A percentile compares a stretch with the other conserved stretches of the same genome.
These are phyloP conservation scores for Scutellaria barbata DNA, from an alignment of 257 asterid genomes.

Conservation along the genomic window DNA sequence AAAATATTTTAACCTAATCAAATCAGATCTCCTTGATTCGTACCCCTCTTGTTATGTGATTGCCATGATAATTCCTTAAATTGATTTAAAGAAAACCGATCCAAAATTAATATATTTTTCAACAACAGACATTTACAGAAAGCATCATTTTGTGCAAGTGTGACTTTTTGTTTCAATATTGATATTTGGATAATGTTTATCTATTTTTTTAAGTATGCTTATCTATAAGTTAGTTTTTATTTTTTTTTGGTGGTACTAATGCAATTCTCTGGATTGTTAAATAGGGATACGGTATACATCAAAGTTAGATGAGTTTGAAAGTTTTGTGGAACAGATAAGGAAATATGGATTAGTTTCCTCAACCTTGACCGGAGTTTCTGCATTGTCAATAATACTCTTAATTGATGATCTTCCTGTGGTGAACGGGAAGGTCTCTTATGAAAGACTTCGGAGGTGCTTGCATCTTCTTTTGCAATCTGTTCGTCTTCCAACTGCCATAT, in stretches of 20 bases:
- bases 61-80: background rate
- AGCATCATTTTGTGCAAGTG: conserved; percentile 9
- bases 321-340: conserved; percentile 80
- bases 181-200: conserved; percentile 6
- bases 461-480: conserved; percentile 83
- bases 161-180: conserved; percentile 20
- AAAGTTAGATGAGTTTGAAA: conserved; percentile 91
- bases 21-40: too few species aligned
- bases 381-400: conserved; percentile 60
- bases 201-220: conserved; percentile 23
- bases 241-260: conserved; percentile 26
- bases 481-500: conserved; percentile 79
- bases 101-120: background rate
- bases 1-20: too few species aligned
- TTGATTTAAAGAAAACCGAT: background rate
- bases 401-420: conserved; percentile 96
- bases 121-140: background rate
- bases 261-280: conserved; percentile 39
- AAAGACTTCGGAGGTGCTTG: conserved; percentile 73
- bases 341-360: conserved; percentile 79
- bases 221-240: background rate
- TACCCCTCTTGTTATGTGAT: too few species aligned
- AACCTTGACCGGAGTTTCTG: conserved; percentile 50
- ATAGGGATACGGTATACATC: conserved; percentile 80
- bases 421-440: conserved; percentile 65